Evolutionary conservation across 2,329 filamentous ascomycete genomes (phyloP).

Genomic region (Ramularia collo-cygni): DNA sequence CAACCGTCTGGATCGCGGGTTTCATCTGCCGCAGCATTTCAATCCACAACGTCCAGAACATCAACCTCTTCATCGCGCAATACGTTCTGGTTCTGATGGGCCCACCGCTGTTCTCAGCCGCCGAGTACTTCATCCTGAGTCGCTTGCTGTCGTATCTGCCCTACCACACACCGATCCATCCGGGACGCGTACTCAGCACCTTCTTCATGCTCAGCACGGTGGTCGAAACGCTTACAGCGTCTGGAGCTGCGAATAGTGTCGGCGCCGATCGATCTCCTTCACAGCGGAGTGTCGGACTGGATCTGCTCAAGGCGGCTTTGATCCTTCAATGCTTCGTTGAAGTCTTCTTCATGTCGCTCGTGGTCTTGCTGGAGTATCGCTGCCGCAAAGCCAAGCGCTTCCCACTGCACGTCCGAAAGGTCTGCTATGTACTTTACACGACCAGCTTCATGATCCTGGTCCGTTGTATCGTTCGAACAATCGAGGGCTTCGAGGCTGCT

Average conservation of each 20-base stretch:
- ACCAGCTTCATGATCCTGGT: slow-evolving; percentile 43
- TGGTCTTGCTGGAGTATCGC: slow-evolving; percentile 37
- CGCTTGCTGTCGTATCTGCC: slow-evolving; percentile 56
- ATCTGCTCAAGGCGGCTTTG: slow-evolving; percentile 44
- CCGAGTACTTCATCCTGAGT: slow-evolving; percentile 57
- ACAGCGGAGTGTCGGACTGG: slow-evolving; percentile 37
- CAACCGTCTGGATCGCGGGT: slow-evolving; percentile 37
- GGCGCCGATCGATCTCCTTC: slow-evolving; percentile 33
- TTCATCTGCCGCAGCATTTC: slow-evolving; percentile 50
- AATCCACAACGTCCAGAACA: slow-evolving; percentile 43
- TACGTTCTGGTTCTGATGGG: slow-evolving; percentile 37
- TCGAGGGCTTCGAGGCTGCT: slow-evolving; percentile 39
- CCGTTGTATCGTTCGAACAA: slow-evolving; percentile 47
- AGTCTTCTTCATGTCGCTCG: slow-evolving; percentile 42
- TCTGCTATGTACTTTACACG: slow-evolving; percentile 43
- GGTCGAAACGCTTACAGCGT: slow-evolving; percentile 47
- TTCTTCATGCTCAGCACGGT: slow-evolving; percentile 48
- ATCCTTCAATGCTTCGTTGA: slow-evolving; percentile 47
- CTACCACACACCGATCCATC: slow-evolving; percentile 52
- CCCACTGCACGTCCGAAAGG: slow-evolving; percentile 36
- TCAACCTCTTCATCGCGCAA: slow-evolving; percentile 36
- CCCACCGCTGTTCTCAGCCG: slow-evolving; percentile 52
- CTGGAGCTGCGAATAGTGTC: slow-evolving; percentile 43
- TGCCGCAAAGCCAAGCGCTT: slow-evolving; percentile 35
- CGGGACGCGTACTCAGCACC: slow-evolving; percentile 52